phyloP scores from a whole-genome alignment of 257 asterid genomes.

The Salvia splendens region DNA sequence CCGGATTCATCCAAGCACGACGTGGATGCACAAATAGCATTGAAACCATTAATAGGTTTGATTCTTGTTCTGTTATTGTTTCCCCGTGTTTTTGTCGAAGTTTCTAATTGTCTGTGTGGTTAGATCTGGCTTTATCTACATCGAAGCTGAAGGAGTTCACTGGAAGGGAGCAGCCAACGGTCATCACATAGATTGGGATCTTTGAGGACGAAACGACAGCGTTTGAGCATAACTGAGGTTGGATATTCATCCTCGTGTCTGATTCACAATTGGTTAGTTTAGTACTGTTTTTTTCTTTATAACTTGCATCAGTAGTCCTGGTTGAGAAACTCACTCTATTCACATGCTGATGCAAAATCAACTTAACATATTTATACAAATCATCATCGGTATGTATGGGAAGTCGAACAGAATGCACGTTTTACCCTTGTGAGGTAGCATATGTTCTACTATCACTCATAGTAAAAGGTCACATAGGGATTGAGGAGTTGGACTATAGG shows the following conservation, averaged over 20 bases:
- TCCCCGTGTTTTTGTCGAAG: not conserved
- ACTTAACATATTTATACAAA: not conserved
- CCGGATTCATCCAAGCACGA: constrained; percentile 76
- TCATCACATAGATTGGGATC: constrained; percentile 62
- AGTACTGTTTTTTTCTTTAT: not conserved
- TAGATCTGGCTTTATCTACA: constrained; percentile 78
- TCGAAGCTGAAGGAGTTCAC: constrained; percentile 90
- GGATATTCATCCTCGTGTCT: constrained; percentile 20
- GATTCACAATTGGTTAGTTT: not conserved
- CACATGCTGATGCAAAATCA: not conserved
- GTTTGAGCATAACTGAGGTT: constrained; percentile 27
- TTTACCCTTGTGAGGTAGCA: too few species aligned
- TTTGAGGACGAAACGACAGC: not conserved
- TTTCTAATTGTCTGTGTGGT: constrained; percentile 16
- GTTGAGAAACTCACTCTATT: not conserved
- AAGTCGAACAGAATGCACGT: too few species aligned
- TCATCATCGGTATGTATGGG: too few species aligned
- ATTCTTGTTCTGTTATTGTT: constrained; percentile 11
- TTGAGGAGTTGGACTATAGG: too few species aligned
- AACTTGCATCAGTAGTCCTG: not conserved
- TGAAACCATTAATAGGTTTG: constrained; percentile 81
- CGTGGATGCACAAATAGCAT: constrained; percentile 81
- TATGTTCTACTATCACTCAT: too few species aligned
- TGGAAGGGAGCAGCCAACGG: constrained; percentile 94
- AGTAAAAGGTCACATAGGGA: too few species aligned